Percentiles rank a stretch among this genome's conserved stretches.
phyloP scores from a whole-genome alignment of 306 rosid genomes.

The Arachis stenosperma region DNA sequence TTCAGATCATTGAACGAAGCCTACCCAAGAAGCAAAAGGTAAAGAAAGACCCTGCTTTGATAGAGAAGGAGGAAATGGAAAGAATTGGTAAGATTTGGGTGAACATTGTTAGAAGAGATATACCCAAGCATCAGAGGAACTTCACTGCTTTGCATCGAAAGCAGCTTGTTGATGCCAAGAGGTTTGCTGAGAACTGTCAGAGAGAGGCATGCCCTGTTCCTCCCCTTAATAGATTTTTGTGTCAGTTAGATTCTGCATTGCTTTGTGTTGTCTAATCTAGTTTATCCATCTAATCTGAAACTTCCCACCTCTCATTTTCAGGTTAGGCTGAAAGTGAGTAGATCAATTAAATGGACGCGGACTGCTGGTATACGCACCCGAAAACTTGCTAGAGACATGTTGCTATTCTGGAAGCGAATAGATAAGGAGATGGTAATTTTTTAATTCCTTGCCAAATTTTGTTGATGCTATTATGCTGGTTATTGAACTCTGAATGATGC shows the following conservation, averaged over 20 bases:
- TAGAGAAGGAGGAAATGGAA: conserved; percentile 91
- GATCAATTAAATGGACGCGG: conserved; percentile 83
- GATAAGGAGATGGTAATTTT: conserved; percentile 89
- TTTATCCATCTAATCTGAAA: conserved; percentile 25
- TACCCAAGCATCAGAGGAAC: conserved; percentile 83
- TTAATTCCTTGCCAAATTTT: conserved; percentile 33
- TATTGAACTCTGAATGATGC: conserved; percentile 27
- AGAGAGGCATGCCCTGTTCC: conserved; percentile 76
- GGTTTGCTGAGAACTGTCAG: conserved; percentile 91
- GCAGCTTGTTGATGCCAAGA: conserved; percentile 92
- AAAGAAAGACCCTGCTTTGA: conserved; percentile 75
- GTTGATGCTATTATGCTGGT: conserved; percentile 26
- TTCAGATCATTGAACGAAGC: conserved; percentile 95
- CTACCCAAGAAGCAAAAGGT: conserved; percentile 83
- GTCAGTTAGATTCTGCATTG: conserved; percentile 1
- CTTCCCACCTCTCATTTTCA: conserved; percentile 45
- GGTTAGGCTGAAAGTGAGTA: conserved; percentile 86
- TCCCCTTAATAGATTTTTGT: neutral
- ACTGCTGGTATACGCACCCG: conserved; percentile 86
- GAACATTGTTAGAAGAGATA: conserved; percentile 85
- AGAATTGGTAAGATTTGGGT: conserved; percentile 85
- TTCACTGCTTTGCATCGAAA: conserved; percentile 79
- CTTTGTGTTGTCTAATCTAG: conserved; percentile 27
- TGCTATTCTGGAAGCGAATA: conserved; percentile 91
- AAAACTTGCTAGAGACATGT: conserved; percentile 89